These are phyloP conservation scores for Chlamydomonas asymmetrica DNA, from an alignment of 139 green algal genomes.

Conservation along the genomic window DNA sequence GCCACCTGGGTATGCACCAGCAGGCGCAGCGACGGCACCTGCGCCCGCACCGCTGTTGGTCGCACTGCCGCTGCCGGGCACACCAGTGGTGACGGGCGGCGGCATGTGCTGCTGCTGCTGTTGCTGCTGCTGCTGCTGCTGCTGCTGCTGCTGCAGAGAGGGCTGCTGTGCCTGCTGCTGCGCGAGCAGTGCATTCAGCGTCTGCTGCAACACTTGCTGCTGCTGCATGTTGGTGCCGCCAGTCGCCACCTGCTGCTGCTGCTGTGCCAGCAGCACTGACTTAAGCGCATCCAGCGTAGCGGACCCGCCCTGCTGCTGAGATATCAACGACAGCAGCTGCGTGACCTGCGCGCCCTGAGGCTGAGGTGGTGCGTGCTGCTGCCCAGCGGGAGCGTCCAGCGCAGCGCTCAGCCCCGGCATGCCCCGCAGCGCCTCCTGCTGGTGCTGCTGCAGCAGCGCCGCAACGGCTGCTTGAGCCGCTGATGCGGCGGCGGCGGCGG, in stretches of 20 bases:
- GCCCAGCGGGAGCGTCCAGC: too few species aligned
- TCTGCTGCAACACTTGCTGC: slow-evolving; percentile 4
- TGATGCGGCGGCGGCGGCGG: neutral
- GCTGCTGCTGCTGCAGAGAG: slow-evolving; percentile 7
- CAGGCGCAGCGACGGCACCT: neutral
- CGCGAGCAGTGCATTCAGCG: neutral
- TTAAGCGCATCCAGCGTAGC: too few species aligned
- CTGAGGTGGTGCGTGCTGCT: too few species aligned
- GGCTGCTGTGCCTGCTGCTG: neutral
- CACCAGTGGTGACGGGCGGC: neutral
- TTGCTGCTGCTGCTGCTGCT: slow-evolving; percentile 18
- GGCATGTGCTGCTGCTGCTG: slow-evolving; percentile 3
- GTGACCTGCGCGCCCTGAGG: too few species aligned
- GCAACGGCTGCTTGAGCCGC: neutral
- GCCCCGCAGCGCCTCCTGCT: neutral
- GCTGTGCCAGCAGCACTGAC: too few species aligned
- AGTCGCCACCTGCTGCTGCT: too few species aligned
- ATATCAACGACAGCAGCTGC: too few species aligned
- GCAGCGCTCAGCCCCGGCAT: slow-evolving; percentile 21
- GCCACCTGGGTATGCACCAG: neutral
- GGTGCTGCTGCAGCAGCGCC: slow-evolving; percentile 18
- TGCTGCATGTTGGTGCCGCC: slow-evolving; percentile 24
- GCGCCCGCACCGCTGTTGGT: neutral
- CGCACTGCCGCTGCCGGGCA: neutral
- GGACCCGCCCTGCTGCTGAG: too few species aligned